These are phyloP conservation scores for Xerocomellus amylosporus DNA, from an alignment of 768 basidiomycete species.

Conservation along the genomic window DNA sequence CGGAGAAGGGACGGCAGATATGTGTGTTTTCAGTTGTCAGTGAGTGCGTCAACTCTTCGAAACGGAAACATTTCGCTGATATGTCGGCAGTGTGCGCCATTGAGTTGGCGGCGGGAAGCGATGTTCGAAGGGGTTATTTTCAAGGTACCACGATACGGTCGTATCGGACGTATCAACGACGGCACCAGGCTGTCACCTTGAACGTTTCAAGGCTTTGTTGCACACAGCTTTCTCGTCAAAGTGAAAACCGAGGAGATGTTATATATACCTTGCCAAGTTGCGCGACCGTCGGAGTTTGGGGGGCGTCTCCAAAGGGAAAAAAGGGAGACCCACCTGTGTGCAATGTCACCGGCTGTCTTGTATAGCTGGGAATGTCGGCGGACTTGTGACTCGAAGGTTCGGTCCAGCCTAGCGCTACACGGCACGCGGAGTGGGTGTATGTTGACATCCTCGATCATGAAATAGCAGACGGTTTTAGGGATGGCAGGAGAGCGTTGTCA, in stretches of 20 bases:
- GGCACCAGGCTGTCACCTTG: background rate
- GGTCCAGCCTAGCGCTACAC: background rate
- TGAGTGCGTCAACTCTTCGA: background rate
- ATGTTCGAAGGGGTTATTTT: background rate
- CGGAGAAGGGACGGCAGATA: background rate
- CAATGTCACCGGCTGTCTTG: no score
- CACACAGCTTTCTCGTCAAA: slow-evolving; percentile 11
- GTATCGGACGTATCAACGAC: slow-evolving; percentile 12
- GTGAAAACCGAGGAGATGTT: slow-evolving; percentile 17
- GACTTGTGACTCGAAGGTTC: no score
- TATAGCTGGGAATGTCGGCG: no score
- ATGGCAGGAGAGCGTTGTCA: slow-evolving; percentile 1
- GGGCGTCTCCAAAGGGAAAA: background rate
- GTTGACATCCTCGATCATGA: background rate
- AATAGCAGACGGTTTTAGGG: background rate
- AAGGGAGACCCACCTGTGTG: background rate
- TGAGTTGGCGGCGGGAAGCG: background rate
- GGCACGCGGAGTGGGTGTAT: background rate
- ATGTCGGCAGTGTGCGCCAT: background rate
- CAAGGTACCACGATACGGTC: slow-evolving; percentile 1
- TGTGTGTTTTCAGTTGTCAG: background rate
- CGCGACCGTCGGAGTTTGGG: background rate
- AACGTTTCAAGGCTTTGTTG: slow-evolving; percentile 18
- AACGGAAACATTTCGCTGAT: background rate
- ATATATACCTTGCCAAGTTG: background rate